Percentiles rank a stretch among this genome's conserved stretches.
These are phyloP conservation scores for Thelonectria blattea DNA, from an alignment of 2,329 filamentous ascomycete genomes.

Conservation along the genomic window DNA sequence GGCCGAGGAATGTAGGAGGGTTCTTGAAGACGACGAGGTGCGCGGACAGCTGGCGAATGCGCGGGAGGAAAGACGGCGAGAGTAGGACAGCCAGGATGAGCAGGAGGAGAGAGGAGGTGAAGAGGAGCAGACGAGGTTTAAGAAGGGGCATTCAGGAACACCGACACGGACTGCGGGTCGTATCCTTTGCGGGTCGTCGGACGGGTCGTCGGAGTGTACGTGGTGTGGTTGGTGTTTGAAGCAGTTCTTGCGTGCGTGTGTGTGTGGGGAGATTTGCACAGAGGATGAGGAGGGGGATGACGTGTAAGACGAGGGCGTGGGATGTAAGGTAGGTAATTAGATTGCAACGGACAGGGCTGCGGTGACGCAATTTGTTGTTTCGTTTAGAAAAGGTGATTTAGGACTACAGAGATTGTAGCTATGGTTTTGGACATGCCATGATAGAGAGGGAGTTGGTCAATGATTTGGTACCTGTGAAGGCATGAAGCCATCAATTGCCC, in stretches of 20 bases:
- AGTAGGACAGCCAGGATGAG: constrained; percentile 40
- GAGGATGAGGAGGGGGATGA: constrained; percentile 8
- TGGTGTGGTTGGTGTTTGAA: constrained; percentile 9
- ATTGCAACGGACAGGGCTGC: background rate
- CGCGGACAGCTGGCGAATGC: constrained; percentile 38
- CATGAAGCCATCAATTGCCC: constrained; percentile 10
- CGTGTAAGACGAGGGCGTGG: constrained; percentile 11
- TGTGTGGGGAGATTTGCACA: constrained; percentile 3
- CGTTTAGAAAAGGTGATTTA: background rate
- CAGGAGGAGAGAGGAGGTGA: constrained; percentile 30
- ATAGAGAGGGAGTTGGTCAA: background rate
- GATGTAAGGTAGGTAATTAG: too few species aligned
- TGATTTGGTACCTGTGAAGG: too few species aligned
- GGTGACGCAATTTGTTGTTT: constrained; percentile 9
- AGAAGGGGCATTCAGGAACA: constrained; percentile 21
- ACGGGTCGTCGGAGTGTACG: constrained; percentile 16
- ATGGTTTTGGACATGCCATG: background rate
- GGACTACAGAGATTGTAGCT: background rate
- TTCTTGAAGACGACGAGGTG: constrained; percentile 32
- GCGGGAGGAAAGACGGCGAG: constrained; percentile 34
- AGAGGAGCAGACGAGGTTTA: constrained; percentile 15
- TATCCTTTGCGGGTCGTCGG: constrained; percentile 19
- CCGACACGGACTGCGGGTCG: background rate
- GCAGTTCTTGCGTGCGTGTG: background rate
- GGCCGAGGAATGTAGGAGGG: constrained; percentile 21